phyloP scores from a whole-genome alignment of 495 filamentous ascomycete genomes.

The Lophium mytilinum region DNA sequence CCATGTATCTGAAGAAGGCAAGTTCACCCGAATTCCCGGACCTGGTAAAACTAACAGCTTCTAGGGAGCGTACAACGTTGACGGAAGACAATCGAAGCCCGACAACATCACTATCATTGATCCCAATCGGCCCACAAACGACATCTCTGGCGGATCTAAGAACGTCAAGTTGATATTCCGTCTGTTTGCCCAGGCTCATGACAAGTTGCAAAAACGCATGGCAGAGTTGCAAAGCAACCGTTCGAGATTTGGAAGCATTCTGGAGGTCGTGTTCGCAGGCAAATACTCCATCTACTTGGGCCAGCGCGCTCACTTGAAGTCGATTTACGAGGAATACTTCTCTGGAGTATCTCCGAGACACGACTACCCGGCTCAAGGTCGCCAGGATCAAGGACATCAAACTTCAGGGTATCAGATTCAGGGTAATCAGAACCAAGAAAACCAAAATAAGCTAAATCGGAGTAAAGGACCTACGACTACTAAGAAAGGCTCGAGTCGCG shows the following conservation, averaged over 20 bases:
- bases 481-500: too few species aligned
- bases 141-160: conserved; percentile 74
- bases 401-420: not conserved
- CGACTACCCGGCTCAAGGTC: not conserved
- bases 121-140: conserved; percentile 73
- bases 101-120: conserved; percentile 71
- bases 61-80: conserved; percentile 3
- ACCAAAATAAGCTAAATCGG: not conserved
- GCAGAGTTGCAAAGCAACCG: conserved; percentile 45
- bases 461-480: not conserved
- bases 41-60: not conserved
- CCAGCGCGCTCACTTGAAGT: conserved; percentile 21
- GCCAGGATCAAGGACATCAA: not conserved
- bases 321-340: not conserved
- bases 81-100: conserved; percentile 36
- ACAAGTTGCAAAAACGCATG: conserved; percentile 51
- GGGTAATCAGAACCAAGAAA: not conserved
- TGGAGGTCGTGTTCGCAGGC: conserved; percentile 30
- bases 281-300: conserved; percentile 30
- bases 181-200: conserved; percentile 56
- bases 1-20: conserved; percentile 66
- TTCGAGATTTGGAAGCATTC: conserved; percentile 20
- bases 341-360: not conserved
- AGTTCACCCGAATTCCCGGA: conserved; percentile 29
- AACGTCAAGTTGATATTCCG: conserved; percentile 54